Evolutionary conservation across 495 filamentous ascomycete species (phyloP), one percentile per base, ranked within the genome.

Genomic region (Annulohypoxylon moriforme): DNA sequence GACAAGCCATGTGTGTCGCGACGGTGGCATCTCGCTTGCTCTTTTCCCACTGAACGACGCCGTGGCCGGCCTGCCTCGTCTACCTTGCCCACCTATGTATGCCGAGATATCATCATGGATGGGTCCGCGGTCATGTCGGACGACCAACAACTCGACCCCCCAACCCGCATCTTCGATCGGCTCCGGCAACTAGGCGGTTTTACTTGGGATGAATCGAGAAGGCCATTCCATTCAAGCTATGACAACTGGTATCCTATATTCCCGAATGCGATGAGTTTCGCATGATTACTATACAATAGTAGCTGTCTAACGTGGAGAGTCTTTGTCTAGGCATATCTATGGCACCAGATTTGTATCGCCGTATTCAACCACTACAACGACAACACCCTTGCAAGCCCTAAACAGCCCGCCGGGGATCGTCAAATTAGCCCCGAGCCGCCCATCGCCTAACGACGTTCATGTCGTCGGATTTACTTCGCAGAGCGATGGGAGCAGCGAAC

Each of bases 201-300:
- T 77, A 88, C 85, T 13, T 94, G 92, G 91, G 90, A 93, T 80
- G 89, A 91, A 66, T 83, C 86, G 2, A 80, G 81, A 68, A 85
- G 84, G 65, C 90, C 91, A n/a, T 89, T 91, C 73, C 92, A 93
- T 80, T 92, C 92, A n/a, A 91, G 87, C 67, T 94, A 94, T 78
- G 90, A 91, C 73, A 91, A 91, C 79, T 94, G 92, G 82, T 82
- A 80, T 68, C 56, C 61, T 52, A 27, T 52, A 52, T 52, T 24
- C 60, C 61, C 58, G 50, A 46, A 56, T 29, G 55, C 60, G 36
- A 50, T 67, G 25, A 36, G 60, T 52, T 29, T 72, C 66, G 59
- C 62, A 62, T 65, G 14, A 27, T 29, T 44, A 7, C 16, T 31
- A 44, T 58, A 7, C 16, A 40, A 44, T 58, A 66, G 29, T 64